Conservation (phyloP, 345 rosid genomes). For the Eucalyptus regnans region DNA sequence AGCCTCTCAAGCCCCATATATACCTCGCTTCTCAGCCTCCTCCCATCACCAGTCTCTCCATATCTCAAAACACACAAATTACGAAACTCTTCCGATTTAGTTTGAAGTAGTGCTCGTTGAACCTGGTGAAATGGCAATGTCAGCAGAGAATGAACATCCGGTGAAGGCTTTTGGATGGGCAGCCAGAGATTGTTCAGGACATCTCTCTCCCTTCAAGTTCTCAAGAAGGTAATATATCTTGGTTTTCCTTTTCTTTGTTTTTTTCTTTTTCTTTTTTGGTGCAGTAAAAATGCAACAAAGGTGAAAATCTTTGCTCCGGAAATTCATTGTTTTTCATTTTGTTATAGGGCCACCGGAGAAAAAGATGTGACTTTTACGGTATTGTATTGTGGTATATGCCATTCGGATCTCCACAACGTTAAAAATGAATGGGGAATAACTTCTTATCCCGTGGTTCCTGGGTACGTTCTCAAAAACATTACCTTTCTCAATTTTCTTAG, state of each 20-base stretch:
- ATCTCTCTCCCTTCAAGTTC: constrained; percentile 27
- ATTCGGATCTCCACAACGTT: constrained; percentile 11
- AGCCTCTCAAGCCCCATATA: not conserved
- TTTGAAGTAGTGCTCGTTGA: not conserved
- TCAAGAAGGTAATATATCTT: constrained; percentile 10
- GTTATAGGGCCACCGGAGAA: constrained; percentile 11
- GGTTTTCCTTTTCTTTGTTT: not conserved
- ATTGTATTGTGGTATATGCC: constrained; percentile 31
- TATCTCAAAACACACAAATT: not conserved
- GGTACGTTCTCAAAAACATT: not conserved
- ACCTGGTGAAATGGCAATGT: not conserved
- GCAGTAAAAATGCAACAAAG: not conserved
- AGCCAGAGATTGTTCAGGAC: constrained; percentile 17
- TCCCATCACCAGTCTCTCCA: not conserved
- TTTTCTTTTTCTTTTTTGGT: not conserved
- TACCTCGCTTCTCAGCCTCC: not conserved
- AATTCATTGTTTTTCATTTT: not conserved
- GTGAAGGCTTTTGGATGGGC: constrained; percentile 20
- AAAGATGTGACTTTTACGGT: constrained; percentile 20
- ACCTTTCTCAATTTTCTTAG: not conserved
- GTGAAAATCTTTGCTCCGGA: not conserved
- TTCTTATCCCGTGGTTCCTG: constrained; percentile 21
- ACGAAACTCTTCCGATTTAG: too few relatives aligned
- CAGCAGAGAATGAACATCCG: constrained; percentile 13
- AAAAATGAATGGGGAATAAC: constrained; percentile 20